Evolutionary conservation across 2,329 filamentous ascomycete species (phyloP), one percentile per base, ranked within the genome.

Genomic region (Arachnomyces sp.): DNA sequence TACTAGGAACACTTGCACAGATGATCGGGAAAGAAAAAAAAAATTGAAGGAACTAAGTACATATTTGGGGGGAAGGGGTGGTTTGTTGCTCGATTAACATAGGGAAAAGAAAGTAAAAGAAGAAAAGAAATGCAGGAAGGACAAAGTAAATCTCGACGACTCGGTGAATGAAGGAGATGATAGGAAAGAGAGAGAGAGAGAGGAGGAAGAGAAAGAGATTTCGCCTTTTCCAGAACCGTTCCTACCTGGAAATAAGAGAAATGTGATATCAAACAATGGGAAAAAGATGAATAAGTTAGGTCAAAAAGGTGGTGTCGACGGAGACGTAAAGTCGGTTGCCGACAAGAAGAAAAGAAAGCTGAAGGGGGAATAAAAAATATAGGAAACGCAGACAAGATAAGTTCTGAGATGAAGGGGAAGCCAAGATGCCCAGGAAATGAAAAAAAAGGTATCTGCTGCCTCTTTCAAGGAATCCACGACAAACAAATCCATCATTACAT

Each of bases 211-310:
- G 21, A 25, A 5, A 25, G 21, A 25, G 21, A 25, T 25, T 25
- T 25, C 21, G 21, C 21, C 21, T 25, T 25, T 25, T 25, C 21
- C 21, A 25, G 21, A 25, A 25, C 21, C 21, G 5, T 25, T 25
- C 21, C 21, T 25, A 25, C 5, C 21, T 25, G 17, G 31, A 13
- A 28, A 34, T 38, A 21, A 43, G 21, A 31, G 12, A 36, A 28
- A 28, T 11, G 7, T 18, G 31, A 31, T 13, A 34, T 17, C 34
- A 41, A 36, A 39, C 29, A 43, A 28, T 13, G 28, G 29, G 31
- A 32, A 41, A 13, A 36, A 39, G 36, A 25, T n/a, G 28, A 37
- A 31, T 18, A 36, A 28, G 37, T 38, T 36, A 39, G 25, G 36
- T n/a, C 31, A 15, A 14, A 16, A 29, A 29, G 28, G 5, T 28